Conservation (phyloP, 2,329 filamentous ascomycete species). For the Diaporthe longicolla region DNA sequence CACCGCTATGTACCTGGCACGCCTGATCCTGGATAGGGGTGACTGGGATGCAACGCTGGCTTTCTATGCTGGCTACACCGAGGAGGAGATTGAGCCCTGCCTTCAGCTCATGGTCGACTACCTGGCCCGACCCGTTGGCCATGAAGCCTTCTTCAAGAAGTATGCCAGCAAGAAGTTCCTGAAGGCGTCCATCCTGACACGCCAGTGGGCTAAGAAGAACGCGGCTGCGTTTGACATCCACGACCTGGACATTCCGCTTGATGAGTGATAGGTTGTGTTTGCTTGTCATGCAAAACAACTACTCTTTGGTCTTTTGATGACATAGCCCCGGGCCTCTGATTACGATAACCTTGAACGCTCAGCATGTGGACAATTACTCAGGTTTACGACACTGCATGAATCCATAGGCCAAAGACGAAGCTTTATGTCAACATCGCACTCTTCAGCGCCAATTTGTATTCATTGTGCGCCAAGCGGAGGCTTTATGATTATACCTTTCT, state of each 20-base stretch:
- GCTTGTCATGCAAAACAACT: slow-evolving; percentile 21
- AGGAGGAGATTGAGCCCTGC: slow-evolving; percentile 93
- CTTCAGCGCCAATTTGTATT: slow-evolving; percentile 37
- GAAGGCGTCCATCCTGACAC: slow-evolving; percentile 93
- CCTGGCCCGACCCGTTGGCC: slow-evolving; percentile 87
- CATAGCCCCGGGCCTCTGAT: slow-evolving; percentile 33
- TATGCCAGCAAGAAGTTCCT: slow-evolving; percentile 99
- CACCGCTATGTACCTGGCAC: slow-evolving; percentile 93
- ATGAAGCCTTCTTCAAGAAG: slow-evolving; percentile 99
- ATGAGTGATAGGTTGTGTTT: slow-evolving; percentile 61
- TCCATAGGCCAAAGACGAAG: slow-evolving; percentile 39
- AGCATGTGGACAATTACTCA: slow-evolving; percentile 35
- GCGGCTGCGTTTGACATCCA: slow-evolving; percentile 68
- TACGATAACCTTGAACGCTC: slow-evolving; percentile 32
- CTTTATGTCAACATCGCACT: slow-evolving; percentile 39
- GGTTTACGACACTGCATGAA: slow-evolving; percentile 40
- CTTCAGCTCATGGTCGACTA: slow-evolving; percentile 98
- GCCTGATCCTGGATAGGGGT: slow-evolving; percentile 90
- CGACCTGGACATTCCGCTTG: slow-evolving; percentile 59
- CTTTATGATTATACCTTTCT: slow-evolving; percentile 38
- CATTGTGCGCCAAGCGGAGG: slow-evolving; percentile 35
- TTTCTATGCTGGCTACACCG: slow-evolving; percentile 93
- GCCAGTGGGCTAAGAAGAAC: slow-evolving; percentile 93
- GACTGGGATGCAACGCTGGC: slow-evolving; percentile 91
- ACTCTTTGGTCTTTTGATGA: slow-evolving; percentile 7